These are phyloP conservation scores for Venturiaceae sp. DNA, from an alignment of 2,329 filamentous ascomycete genomes.

Conservation along the genomic window DNA sequence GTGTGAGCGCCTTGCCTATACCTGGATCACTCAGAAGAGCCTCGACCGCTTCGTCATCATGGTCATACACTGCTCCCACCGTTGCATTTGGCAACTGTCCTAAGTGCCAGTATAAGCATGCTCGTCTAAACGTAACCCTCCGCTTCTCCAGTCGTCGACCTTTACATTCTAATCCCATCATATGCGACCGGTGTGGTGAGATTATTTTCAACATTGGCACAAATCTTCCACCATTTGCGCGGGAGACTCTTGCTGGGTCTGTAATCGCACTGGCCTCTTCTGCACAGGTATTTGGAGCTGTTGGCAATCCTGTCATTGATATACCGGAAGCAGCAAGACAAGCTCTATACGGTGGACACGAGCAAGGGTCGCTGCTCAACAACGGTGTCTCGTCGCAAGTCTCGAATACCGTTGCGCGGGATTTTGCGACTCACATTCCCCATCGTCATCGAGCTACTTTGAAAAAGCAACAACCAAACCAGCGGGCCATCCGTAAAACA, in stretches of 20 bases:
- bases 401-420: too few species aligned
- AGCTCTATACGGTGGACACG: too few species aligned
- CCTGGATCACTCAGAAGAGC: not conserved
- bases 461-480: too few species aligned
- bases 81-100: not conserved
- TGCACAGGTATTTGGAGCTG: not conserved
- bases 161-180: not conserved
- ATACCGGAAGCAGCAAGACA: not conserved
- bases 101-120: not conserved
- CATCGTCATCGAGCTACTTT: too few species aligned
- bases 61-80: not conserved
- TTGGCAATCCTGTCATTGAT: not conserved
- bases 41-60: not conserved
- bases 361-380: too few species aligned
- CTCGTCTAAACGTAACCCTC: not conserved
- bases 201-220: not conserved
- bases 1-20: not conserved
- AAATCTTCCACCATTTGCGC: not conserved
- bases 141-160: not conserved
- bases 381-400: too few species aligned
- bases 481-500: too few species aligned
- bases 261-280: not conserved
- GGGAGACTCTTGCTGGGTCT: not conserved
- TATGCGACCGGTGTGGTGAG: not conserved
- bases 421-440: too few species aligned